These are phyloP conservation scores for Cutaneotrichosporon sp. DNA, from an alignment of 1,284 basidiomycete species.

Conservation along the genomic window DNA sequence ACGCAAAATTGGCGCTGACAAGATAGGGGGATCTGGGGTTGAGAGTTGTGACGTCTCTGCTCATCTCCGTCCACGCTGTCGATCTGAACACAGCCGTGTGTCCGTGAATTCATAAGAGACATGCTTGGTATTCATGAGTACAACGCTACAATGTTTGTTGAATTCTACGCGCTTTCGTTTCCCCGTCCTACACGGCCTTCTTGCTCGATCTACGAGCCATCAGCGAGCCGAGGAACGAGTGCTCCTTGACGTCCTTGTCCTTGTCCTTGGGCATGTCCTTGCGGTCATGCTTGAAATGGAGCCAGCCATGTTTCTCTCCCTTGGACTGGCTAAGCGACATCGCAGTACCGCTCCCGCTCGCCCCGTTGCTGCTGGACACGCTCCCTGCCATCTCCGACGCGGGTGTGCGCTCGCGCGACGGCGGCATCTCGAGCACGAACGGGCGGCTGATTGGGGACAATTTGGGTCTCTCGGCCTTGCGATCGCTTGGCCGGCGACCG, in stretches of 20 bases:
- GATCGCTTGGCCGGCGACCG: background rate
- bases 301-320: conserved; percentile 16
- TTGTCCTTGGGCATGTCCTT: conserved; percentile 1
- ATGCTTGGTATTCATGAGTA: conserved; percentile 1
- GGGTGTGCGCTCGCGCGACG: background rate
- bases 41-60: too few species aligned
- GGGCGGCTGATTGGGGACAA: background rate
- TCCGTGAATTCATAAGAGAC: background rate
- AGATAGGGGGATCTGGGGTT: too few species aligned
- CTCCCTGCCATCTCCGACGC: background rate
- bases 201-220: conserved; percentile 15
- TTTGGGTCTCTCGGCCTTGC: background rate
- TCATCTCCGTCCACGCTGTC: too few species aligned
- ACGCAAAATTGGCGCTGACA: too few species aligned
- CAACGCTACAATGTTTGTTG: background rate
- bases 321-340: background rate
- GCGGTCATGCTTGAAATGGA: conserved; percentile 5
- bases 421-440: background rate
- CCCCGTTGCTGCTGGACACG: conserved; percentile 1
- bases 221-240: conserved; percentile 14
- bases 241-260: conserved; percentile 14
- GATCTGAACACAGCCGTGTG: too few species aligned
- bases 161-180: background rate
- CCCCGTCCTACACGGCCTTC: conserved; percentile 1
- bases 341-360: background rate